Evolutionary conservation across 108 stramenopile species (phyloP).

Genomic region (Pinguiococcus pyrenoidosus): DNA sequence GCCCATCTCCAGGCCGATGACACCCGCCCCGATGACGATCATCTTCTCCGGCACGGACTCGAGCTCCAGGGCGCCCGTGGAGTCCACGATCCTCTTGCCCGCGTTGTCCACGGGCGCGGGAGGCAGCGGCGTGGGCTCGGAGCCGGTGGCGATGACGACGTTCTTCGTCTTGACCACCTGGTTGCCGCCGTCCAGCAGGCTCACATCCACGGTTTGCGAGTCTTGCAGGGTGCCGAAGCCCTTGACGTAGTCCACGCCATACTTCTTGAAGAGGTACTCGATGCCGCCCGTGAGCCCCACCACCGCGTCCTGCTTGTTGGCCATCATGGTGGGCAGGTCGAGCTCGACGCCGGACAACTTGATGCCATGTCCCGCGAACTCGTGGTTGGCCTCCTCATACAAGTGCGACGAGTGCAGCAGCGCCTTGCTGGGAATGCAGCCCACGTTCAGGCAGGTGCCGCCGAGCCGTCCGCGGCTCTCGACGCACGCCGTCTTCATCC

Average conservation of each 20-base stretch:
- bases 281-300: conserved; percentile 94
- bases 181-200: conserved; percentile 61
- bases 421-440: conserved; percentile 99
- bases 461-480: conserved; percentile 89
- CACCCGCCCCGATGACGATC: conserved; percentile 94
- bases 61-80: conserved; percentile 93
- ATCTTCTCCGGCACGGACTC: conserved; percentile 64
- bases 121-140: conserved; percentile 90
- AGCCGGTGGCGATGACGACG: conserved; percentile 92
- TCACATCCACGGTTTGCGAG: conserved; percentile 66
- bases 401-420: conserved; percentile 78
- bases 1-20: conserved; percentile 99
- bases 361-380: conserved; percentile 89
- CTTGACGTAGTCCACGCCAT: conserved; percentile 87
- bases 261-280: conserved; percentile 93
- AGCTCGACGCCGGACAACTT: conserved; percentile 53
- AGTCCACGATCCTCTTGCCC: conserved; percentile 86
- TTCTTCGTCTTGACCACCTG: conserved; percentile 74
- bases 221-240: conserved; percentile 72
- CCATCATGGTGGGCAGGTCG: conserved; percentile 81
- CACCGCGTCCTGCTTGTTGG: conserved; percentile 75
- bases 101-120: conserved; percentile 97
- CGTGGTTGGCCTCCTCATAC: conserved; percentile 82
- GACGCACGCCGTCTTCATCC: conserved; percentile 94
- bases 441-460: conserved; percentile 91